Evolutionary conservation across 1,284 basidiomycete genomes (phyloP).

Genomic region (Phellopilus nigrolimitatus): DNA sequence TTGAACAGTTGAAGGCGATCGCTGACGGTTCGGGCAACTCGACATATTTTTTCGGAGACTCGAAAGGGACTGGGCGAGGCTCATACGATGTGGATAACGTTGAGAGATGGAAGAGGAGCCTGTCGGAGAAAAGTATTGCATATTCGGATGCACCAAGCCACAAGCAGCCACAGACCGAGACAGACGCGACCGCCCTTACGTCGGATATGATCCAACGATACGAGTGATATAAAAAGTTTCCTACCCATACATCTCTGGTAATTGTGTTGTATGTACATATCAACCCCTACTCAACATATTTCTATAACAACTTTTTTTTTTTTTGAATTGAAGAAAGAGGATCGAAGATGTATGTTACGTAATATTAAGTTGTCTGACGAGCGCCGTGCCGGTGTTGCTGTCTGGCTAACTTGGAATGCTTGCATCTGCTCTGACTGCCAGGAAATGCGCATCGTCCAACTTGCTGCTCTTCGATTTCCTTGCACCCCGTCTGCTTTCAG

Average conservation of each 20-base stretch:
- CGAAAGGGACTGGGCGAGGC: slow-evolving; percentile 35
- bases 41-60: slow-evolving; percentile 51
- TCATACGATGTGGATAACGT: slow-evolving; percentile 44
- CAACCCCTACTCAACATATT: slow-evolving; percentile 11
- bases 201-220: too few relatives aligned
- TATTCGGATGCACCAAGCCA: not conserved
- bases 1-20: slow-evolving; percentile 48
- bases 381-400: too few relatives aligned
- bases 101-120: slow-evolving; percentile 29
- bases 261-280: slow-evolving; percentile 1
- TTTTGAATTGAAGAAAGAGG: too few relatives aligned
- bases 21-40: slow-evolving; percentile 43
- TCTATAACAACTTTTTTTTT: not conserved
- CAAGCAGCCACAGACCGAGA: too few relatives aligned
- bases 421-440: not conserved
- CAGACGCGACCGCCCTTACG: too few relatives aligned
- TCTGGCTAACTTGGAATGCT: not conserved
- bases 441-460: slow-evolving; percentile 1
- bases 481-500: slow-evolving; percentile 11
- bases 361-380: not conserved
- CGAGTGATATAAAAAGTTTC: not conserved
- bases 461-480: slow-evolving; percentile 14
- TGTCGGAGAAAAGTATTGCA: slow-evolving; percentile 3
- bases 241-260: too few relatives aligned
- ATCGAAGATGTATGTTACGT: not conserved